Conservation (phyloP, 306 rosid genomes). For the Abrus precatorius region DNA sequence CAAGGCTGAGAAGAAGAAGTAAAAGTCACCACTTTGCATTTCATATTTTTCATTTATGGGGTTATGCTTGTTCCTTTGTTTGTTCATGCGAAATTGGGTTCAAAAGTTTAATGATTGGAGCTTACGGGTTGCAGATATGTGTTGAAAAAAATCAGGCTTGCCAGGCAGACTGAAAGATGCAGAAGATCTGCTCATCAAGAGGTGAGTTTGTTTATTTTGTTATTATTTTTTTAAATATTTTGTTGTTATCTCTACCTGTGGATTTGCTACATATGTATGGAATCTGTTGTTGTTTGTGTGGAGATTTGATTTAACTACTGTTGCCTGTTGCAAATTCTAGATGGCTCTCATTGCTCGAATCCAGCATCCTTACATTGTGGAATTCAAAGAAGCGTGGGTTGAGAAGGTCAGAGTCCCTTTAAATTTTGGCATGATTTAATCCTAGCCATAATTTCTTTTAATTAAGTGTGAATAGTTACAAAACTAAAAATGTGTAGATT, state of each 20-base stretch:
- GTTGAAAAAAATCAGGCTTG: conserved; percentile 98
- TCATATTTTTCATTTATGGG: conserved; percentile 41
- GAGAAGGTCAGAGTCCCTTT: conserved; percentile 78
- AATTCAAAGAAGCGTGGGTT: conserved; percentile 99
- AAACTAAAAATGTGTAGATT: conserved; percentile 34
- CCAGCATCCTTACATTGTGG: conserved; percentile 93
- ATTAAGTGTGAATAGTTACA: conserved; percentile 20
- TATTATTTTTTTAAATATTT: not conserved
- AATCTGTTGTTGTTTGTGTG: conserved; percentile 26
- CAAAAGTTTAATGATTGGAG: conserved; percentile 32
- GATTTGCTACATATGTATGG: conserved; percentile 34
- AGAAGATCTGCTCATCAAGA: conserved; percentile 99
- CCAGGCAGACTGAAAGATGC: conserved; percentile 97
- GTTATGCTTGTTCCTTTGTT: not conserved
- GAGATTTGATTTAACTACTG: conserved; percentile 16
- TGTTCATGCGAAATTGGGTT: conserved; percentile 16
- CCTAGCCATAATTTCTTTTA: conserved; percentile 34
- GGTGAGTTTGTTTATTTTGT: conserved; percentile 52
- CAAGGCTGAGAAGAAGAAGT: conserved; percentile 94
- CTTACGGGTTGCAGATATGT: conserved; percentile 75
- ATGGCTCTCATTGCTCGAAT: conserved; percentile 98
- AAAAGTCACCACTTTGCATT: conserved; percentile 37
- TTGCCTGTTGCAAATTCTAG: conserved; percentile 54
- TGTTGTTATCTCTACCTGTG: conserved; percentile 35
- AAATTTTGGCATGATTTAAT: conserved; percentile 6